Evolutionary conservation across 768 basidiomycete species (phyloP).

Genomic region (Tricholomella constricta): DNA sequence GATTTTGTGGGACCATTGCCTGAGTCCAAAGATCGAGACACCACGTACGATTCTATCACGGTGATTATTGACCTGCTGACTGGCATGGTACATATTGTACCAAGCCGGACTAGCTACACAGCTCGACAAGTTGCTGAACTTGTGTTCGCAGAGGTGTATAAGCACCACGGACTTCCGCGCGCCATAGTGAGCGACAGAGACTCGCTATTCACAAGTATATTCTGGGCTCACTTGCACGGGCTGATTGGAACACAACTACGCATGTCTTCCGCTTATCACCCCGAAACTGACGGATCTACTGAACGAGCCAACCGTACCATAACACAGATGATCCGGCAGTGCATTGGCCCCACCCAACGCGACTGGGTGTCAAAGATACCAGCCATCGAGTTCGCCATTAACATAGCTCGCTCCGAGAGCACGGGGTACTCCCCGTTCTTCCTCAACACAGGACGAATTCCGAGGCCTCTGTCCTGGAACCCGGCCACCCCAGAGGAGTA

Average conservation of each 20-base stretch:
- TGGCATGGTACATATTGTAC: conserved; percentile 19
- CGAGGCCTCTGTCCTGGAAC: conserved; percentile 21
- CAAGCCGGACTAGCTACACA: conserved; percentile 13
- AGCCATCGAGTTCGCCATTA: conserved; percentile 39
- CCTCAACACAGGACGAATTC: conserved; percentile 19
- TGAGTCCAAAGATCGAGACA: conserved; percentile 18
- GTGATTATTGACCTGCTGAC: conserved; percentile 21
- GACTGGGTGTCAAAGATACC: conserved; percentile 31
- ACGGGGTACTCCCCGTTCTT: conserved; percentile 40
- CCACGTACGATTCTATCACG: conserved; percentile 22
- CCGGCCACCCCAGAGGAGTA: conserved; percentile 2
- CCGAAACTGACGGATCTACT: conserved; percentile 24
- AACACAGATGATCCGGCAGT: conserved; percentile 29
- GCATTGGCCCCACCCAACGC: conserved; percentile 21
- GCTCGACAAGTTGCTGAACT: conserved; percentile 21
- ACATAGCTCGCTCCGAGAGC: conserved; percentile 30
- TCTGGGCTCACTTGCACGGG: conserved; percentile 16
- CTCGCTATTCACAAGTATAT: conserved; percentile 14
- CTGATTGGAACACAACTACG: conserved; percentile 17
- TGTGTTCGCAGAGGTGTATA: conserved; percentile 24
- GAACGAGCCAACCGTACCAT: conserved; percentile 33
- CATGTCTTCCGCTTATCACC: conserved; percentile 31
- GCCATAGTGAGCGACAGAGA: conserved; percentile 23
- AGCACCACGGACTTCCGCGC: conserved; percentile 30
- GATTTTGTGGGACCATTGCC: conserved; percentile 18